These are phyloP conservation scores for Globisporangium perplexum DNA, from an alignment of 352 stramenopile genomes.

Conservation along the genomic window DNA sequence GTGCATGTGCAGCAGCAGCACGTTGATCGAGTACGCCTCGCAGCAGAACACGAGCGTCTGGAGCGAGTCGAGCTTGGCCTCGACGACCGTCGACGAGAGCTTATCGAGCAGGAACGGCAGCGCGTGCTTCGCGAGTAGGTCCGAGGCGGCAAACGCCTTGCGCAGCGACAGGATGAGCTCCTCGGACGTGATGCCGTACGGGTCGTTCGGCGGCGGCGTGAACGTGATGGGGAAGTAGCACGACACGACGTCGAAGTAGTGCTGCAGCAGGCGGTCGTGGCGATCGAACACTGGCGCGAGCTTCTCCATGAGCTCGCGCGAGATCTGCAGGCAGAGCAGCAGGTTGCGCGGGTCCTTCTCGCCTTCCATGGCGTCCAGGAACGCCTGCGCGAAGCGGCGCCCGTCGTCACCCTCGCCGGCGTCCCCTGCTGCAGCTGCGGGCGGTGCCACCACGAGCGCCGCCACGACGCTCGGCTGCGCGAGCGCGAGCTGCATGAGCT, in stretches of 20 bases:
- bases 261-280: conserved; percentile 62
- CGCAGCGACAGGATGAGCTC: conserved; percentile 77
- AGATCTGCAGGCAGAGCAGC: conserved; percentile 72
- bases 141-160: conserved; percentile 68
- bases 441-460: conserved; percentile 30
- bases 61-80: conserved; percentile 78
- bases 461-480: conserved; percentile 49
- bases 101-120: conserved; percentile 89
- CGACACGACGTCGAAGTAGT: conserved; percentile 88
- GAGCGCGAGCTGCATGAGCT: conserved; percentile 71
- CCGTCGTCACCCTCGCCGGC: conserved; percentile 33
- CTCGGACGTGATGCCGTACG: conserved; percentile 88
- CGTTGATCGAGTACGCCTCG: conserved; percentile 74
- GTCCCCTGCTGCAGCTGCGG: conserved; percentile 13
- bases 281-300: conserved; percentile 58
- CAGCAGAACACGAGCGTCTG: conserved; percentile 82
- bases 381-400: conserved; percentile 55
- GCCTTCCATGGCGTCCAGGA: conserved; percentile 82
- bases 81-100: conserved; percentile 62
- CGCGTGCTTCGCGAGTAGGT: conserved; percentile 72
- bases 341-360: conserved; percentile 89
- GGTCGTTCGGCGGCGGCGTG: conserved; percentile 85
- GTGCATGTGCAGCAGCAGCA: conserved; percentile 67
- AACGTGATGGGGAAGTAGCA: conserved; percentile 93
- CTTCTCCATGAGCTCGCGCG: conserved; percentile 46